These are phyloP conservation scores for Lachnellula suecica DNA, from an alignment of 2,329 filamentous ascomycete genomes.

Conservation along the genomic window DNA sequence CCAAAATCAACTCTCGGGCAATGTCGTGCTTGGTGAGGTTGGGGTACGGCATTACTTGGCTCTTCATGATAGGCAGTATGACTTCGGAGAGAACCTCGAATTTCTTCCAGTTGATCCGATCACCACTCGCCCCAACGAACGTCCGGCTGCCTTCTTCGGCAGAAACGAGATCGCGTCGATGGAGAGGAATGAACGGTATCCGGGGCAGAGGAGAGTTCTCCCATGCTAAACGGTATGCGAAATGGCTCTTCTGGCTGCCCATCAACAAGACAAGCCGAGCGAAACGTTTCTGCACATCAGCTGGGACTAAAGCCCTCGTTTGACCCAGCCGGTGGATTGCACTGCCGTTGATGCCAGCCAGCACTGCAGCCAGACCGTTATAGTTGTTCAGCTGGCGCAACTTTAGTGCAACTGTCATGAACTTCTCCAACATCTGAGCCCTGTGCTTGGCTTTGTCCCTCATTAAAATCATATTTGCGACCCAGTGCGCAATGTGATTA, in stretches of 20 bases:
- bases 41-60: slow-evolving; percentile 80
- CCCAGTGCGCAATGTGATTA: slow-evolving; percentile 81
- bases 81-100: slow-evolving; percentile 96
- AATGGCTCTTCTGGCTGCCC: slow-evolving; percentile 89
- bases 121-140: slow-evolving; percentile 70
- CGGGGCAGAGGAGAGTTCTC: slow-evolving; percentile 88
- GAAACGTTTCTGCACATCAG: slow-evolving; percentile 76
- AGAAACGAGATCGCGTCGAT: slow-evolving; percentile 84
- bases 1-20: slow-evolving; percentile 73
- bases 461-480: slow-evolving; percentile 80
- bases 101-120: slow-evolving; percentile 95
- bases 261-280: slow-evolving; percentile 87
- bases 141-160: slow-evolving; percentile 92
- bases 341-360: slow-evolving; percentile 88
- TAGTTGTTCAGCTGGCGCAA: slow-evolving; percentile 94
- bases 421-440: slow-evolving; percentile 88
- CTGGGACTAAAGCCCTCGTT: slow-evolving; percentile 73
- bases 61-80: slow-evolving; percentile 85
- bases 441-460: slow-evolving; percentile 96
- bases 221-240: slow-evolving; percentile 95
- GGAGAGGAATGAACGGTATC: slow-evolving; percentile 91
- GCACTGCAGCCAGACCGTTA: slow-evolving; percentile 89
- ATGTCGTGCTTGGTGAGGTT: slow-evolving; percentile 68
- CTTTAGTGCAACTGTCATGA: slow-evolving; percentile 86
- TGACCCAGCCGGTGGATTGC: slow-evolving; percentile 80